Base-by-base conservation (phyloP, 2,329 filamentous ascomycete species). In the Penicillium sp. region DNA sequence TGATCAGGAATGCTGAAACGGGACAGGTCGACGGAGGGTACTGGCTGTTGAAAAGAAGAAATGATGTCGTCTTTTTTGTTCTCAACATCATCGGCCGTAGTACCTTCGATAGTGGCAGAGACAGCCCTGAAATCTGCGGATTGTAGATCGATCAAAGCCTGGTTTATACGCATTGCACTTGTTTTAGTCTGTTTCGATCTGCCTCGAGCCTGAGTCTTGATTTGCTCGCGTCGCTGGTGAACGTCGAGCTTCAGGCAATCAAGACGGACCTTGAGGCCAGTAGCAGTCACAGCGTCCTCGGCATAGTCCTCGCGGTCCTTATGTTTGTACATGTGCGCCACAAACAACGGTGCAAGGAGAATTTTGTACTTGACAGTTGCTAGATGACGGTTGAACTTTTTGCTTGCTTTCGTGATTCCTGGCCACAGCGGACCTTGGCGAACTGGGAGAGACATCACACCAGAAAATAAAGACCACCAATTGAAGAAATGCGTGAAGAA, bases 311-410 rank as follows among this genome's bases (percentile, higher is more conserved):
- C 90, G 0, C 80, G 80, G 56, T 98, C 92, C 61, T 95, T 95
- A 69, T 98, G 92, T 64, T 95, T 96, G 70, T 98, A 98, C 20
- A 98, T 88, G 55, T 98, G 92, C 52, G 89, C 93, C 47, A 98
- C 77, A 62, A 94, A 98, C 2, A 98, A 69, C 0, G 92, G 92
- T 2, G 92, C 94, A 11, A 98, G 72, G 2, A 96, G 74, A 14
- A 98, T 69, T 46, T 90, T 95, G 68, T 96, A 96, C 70, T 98
- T 98, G 71, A 98, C 89, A 6, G 93, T 98, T n/a, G 88, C 90
- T 45, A 98, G 71, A 65, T 98, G 93, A 33, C 92, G 79, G 10
- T 90, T 90, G 61, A 98, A 98, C 61, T 98, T 98, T 69, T 98
- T 98, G 72, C 87, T 95, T 30, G 87, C 92, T 71, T 95, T 95